Conservation (phyloP, 164 flowering plant genomes). For the Aristolochia contorta region DNA sequence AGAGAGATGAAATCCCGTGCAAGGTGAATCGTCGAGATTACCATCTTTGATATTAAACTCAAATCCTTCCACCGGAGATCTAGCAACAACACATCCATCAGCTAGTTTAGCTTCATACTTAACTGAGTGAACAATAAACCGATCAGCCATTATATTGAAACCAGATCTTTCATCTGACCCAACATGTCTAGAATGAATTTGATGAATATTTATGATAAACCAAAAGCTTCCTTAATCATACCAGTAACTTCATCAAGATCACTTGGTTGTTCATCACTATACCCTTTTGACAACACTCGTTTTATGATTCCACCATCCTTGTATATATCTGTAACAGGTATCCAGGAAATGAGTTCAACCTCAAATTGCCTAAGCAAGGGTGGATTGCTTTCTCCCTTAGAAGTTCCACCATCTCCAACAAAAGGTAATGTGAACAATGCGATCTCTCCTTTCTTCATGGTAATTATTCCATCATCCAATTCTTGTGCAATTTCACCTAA, state of each 20-base stretch:
- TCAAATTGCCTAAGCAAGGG: constrained; percentile 41
- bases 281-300: constrained; percentile 43
- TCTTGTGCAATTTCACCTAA: constrained; percentile 37
- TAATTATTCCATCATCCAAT: constrained; percentile 43
- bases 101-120: constrained; percentile 34
- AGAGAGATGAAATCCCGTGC: no score
- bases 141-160: no score
- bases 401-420: constrained; percentile 29
- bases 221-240: constrained; percentile 10
- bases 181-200: background rate
- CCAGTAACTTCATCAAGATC: constrained; percentile 74
- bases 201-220: background rate
- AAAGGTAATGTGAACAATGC: constrained; percentile 61
- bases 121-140: constrained; percentile 30
- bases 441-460: constrained; percentile 59
- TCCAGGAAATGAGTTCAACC: constrained; percentile 65
- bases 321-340: constrained; percentile 46
- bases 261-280: constrained; percentile 34
- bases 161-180: background rate
- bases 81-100: constrained; percentile 50
- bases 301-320: constrained; percentile 72
- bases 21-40: constrained; percentile 10
- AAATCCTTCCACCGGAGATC: constrained; percentile 48
- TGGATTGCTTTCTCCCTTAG: constrained; percentile 25
- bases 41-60: constrained; percentile 69